Base-by-base conservation (phyloP, 768 basidiomycete species). In the Suillus discolor region DNA sequence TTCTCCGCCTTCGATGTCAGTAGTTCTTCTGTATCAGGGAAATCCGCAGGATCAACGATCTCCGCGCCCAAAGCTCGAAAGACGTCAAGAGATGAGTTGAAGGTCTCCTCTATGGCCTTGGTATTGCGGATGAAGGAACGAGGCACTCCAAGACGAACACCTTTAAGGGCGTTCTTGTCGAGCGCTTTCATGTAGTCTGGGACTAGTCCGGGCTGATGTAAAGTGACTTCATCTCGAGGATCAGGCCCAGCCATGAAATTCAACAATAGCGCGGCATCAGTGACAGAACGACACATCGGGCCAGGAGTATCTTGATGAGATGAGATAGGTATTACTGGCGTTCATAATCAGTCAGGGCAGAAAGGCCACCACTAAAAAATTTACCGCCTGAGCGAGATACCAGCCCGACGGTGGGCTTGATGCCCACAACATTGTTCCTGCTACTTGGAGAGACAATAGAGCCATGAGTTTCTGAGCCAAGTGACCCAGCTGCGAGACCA, bases 101-200 rank as follows among this genome's bases (percentile, higher is more conserved):
- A 85, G 44, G 77, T 79, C 2, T 76, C 65, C 6, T 74, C 62
- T 36, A 78, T 70, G 8, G 61, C 69, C 63, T 61, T 63, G n/a
- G 62, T 69, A 39, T 73, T 68, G 7, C 70, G 55, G 28, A 77
- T 64, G 53, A 80, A 72, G 34, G 69, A 62, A 12, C 85, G 78
- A 0, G 85, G 87, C 0, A 88, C 85, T 9, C 87, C 87, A 53
- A 88, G 81, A 15, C 85, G 79, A 65, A 79, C 83, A 11, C 87
- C 86, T 45, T 67, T 73, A 8, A 90, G 74, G 0, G 85, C 84
- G 38, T 83, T 73, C 42, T 74, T 73, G 55, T 81, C 77, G 5
- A 90, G 78, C 0, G 87, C 87, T 66, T 80, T 77, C 7, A 79
- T 85, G 69, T 81, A 90, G 70, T 89, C 81, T 0, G 89, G 89